Percentiles rank a stretch among this genome's conserved stretches.
These are phyloP conservation scores for Chlamydomonas incerta DNA, from an alignment of 139 green algal genomes.

Conservation along the genomic window DNA sequence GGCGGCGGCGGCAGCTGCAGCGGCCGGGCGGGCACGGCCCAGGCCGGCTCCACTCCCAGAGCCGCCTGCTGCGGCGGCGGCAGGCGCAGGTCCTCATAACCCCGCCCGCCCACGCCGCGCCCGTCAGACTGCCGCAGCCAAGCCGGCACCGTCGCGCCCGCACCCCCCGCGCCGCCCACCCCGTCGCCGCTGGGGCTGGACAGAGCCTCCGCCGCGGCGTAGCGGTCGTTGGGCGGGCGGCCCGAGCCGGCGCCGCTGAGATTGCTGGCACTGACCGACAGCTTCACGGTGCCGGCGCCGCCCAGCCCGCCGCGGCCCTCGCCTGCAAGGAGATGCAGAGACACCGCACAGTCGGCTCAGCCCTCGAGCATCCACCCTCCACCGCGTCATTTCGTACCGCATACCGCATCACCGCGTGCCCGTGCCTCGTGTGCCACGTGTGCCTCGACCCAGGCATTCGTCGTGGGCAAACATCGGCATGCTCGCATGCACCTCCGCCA, in stretches of 20 bases:
- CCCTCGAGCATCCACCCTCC: too few species aligned
- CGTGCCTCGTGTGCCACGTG: too few species aligned
- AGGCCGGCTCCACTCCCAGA: not conserved
- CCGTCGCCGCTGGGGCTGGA: constrained; percentile 13
- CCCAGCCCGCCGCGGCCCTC: too few species aligned
- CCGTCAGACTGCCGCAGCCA: constrained; percentile 2
- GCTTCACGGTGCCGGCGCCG: not conserved
- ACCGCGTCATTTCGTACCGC: too few species aligned
- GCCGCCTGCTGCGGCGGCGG: constrained; percentile 3
- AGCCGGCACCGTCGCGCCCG: not conserved
- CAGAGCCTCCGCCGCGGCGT: constrained; percentile 8
- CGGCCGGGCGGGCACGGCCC: constrained; percentile 14
- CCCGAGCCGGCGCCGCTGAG: not conserved
- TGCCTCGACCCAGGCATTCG: too few species aligned
- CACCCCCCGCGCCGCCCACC: not conserved
- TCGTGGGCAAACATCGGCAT: too few species aligned
- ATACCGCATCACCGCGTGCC: too few species aligned
- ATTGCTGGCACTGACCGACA: constrained; percentile 2
- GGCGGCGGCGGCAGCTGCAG: constrained; percentile 19
- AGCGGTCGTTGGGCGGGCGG: constrained; percentile 17
- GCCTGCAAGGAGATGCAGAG: too few species aligned
- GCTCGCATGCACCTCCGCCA: too few species aligned
- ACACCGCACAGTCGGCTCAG: too few species aligned
- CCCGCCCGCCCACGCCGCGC: not conserved
- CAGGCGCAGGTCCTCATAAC: constrained; percentile 15